phyloP scores from a whole-genome alignment of 441 rosid genomes.

The Populus hybrid region DNA sequence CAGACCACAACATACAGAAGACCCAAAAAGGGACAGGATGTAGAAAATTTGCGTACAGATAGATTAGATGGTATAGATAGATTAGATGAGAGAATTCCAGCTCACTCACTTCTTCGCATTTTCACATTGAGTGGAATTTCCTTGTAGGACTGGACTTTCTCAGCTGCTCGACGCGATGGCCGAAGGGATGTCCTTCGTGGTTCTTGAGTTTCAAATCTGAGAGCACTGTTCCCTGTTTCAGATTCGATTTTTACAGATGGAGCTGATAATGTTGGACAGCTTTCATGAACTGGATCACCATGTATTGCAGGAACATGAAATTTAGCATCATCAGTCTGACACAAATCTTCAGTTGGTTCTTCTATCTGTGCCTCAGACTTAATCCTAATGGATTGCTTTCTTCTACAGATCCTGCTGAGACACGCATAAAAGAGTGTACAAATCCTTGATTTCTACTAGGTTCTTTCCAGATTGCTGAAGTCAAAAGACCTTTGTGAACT shows the following conservation, averaged over 20 bases:
- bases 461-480: neutral
- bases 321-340: conserved; percentile 11
- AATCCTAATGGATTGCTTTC: conserved; percentile 18
- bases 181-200: conserved; percentile 44
- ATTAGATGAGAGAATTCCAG: neutral
- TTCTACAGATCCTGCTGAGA: conserved; percentile 12
- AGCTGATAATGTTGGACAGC: conserved; percentile 12
- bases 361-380: conserved; percentile 14
- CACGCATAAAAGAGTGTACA: neutral
- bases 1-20: neutral
- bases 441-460: neutral
- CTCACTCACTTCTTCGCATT: conserved; percentile 47
- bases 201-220: conserved; percentile 16
- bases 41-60: neutral
- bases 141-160: conserved; percentile 62
- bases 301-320: conserved; percentile 27
- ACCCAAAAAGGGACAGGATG: neutral
- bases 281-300: conserved; percentile 11
- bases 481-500: neutral
- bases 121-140: conserved; percentile 51
- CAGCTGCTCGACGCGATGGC: conserved; percentile 50
- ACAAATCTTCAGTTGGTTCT: conserved; percentile 5
- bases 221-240: conserved; percentile 19
- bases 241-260: conserved; percentile 43
- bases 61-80: neutral